Base-by-base conservation (phyloP, 23 red algal species). In the Gracilaria gracilis region DNA sequence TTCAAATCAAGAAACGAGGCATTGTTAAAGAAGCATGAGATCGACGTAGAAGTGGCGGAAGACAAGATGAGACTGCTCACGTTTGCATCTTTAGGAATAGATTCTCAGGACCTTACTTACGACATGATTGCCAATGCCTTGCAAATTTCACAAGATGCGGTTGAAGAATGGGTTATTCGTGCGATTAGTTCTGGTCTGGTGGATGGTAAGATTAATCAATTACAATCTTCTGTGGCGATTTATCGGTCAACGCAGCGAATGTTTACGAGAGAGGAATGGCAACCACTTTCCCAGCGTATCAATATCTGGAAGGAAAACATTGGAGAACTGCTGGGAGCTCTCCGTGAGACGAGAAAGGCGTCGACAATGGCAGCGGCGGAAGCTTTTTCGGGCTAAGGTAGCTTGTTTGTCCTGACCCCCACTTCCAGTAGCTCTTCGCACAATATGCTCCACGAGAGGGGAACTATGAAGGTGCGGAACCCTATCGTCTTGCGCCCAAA, bases 81-180 rank as follows among this genome's bases (percentile, higher is more conserved):
- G 7, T 93, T 98, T 57, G 85, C 84, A 40, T 86, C 80, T 16
- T 57, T 98, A 25, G 95, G 95, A 61, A 89, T 89, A 33, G 75
- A 94, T 36, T 88, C 86, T 36, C 92, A 66, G 15, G 83, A 94
- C 53, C 74, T 91, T 69, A 91, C 84, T 35, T 94, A 93, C 61
- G 83, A 84, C 38, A 81, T 72, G 80, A 94, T 94, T 83, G 95
- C 91, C 13, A 91, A 40, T 27, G 92, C 95, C 25, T 86, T 98
- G 28, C 84, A 85, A 46, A 84, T 98, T 42, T 31, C 54, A 17
- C 49, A 93, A 75, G 95, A 81, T n/a, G 59, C 85, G 19, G 91
- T 98, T 31, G 95, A 98, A 58, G 80, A 98, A 29, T 98, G 95
- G 95, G 90, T 98, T 32, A 98, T 98, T 64, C 91, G 80, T 29